A percentile compares a stretch with the other conserved stretches of the same genome.
Evolutionary conservation across 768 basidiomycete species (phyloP).

Genomic region (Kwoniella pini): DNA sequence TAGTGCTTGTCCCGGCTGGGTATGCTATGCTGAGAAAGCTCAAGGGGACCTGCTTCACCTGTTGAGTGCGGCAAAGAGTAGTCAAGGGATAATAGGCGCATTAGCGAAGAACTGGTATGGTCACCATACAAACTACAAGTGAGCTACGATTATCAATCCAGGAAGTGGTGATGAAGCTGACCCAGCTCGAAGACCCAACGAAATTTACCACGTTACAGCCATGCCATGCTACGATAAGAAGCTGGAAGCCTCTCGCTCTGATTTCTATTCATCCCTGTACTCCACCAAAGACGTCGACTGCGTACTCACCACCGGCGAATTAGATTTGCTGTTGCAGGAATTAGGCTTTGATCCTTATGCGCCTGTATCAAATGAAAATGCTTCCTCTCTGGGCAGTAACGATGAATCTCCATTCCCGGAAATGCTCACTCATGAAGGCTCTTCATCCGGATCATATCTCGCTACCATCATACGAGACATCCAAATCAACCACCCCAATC

Average conservation of each 20-base stretch:
- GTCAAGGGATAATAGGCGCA: slow-evolving; percentile 91
- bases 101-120: slow-evolving; percentile 89
- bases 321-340: slow-evolving; percentile 79
- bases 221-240: slow-evolving; percentile 99
- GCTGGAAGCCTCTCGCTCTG: slow-evolving; percentile 90
- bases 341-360: slow-evolving; percentile 73
- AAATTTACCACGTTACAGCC: slow-evolving; percentile 93
- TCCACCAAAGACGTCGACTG: slow-evolving; percentile 92
- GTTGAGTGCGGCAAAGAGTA: slow-evolving; percentile 82
- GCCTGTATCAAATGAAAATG: slow-evolving; percentile 62
- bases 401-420: slow-evolving; percentile 62
- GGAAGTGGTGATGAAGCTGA: slow-evolving; percentile 18
- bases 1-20: slow-evolving; percentile 97
- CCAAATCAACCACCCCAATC: slow-evolving; percentile 38
- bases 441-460: slow-evolving; percentile 90
- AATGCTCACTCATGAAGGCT: slow-evolving; percentile 73
- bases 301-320: slow-evolving; percentile 93
- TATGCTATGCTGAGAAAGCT: slow-evolving; percentile 98
- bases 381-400: not conserved
- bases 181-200: slow-evolving; percentile 82
- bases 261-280: slow-evolving; percentile 75
- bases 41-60: slow-evolving; percentile 91
- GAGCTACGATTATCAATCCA: slow-evolving; percentile 51
- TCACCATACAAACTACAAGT: slow-evolving; percentile 67
- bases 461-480: slow-evolving; percentile 71